A percentile compares a stretch with the other conserved stretches of the same genome.
Conservation (phyloP, 306 rosid genomes). For the Prunus salicina region DNA sequence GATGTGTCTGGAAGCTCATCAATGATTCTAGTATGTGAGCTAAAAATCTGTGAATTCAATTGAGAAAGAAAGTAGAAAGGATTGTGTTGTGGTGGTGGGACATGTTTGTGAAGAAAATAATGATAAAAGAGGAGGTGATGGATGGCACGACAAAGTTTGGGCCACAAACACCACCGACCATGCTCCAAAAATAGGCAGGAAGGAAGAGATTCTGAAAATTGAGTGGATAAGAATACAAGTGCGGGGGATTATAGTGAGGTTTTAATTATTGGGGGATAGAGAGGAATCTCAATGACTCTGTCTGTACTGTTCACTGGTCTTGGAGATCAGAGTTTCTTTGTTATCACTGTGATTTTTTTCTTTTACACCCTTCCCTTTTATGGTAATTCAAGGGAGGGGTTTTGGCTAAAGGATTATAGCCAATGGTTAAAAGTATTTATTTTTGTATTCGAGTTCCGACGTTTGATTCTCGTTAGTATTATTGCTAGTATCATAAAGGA, state of each 20-base stretch:
- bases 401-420: no score
- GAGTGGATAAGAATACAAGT: constrained; percentile 19
- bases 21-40: constrained; percentile 27
- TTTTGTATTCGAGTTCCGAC: accelerated
- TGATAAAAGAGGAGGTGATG: constrained; percentile 25
- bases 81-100: constrained; percentile 33
- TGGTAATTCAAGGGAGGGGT: no score
- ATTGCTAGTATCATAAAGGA: no score
- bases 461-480: no score
- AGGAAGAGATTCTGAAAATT: constrained; percentile 14
- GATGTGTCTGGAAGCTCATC: constrained; percentile 71
- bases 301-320: neutral
- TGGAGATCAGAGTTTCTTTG: neutral
- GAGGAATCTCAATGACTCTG: neutral
- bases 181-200: constrained; percentile 14
- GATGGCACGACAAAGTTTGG: constrained; percentile 34
- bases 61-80: no score
- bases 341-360: neutral
- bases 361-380: neutral
- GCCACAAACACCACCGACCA: constrained; percentile 55
- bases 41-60: no score
- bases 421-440: no score
- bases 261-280: neutral
- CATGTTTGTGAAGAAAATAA: constrained; percentile 34
- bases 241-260: neutral